Evolutionary conservation across 306 rosid genomes (phyloP), one percentile per base, ranked within the genome.

Genomic region (Canavalia gladiata): DNA sequence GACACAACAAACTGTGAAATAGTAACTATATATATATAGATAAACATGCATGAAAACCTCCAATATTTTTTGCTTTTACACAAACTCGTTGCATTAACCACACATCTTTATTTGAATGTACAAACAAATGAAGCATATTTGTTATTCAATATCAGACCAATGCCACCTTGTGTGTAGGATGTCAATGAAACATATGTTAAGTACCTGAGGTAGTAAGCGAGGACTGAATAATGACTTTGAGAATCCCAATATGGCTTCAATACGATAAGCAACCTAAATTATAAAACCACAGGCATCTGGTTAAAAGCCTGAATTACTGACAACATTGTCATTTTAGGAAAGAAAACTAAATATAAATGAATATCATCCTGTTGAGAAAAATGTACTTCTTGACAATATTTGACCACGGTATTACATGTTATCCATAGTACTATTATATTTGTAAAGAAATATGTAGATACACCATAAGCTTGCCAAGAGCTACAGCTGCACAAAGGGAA

Each of bases 121-220:
- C 49, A 57, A 70, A 81, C 66, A 77, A 46, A 49, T 55, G 56
- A 31, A 57, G 52, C 62, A 74, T 57, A 57, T 69, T 79, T 50
- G 13, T 37, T 65, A 33, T 42, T 70, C 4, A 74, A 68, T 47
- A 68, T 58, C 10, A 45, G 78, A 46, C 7, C 46, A 58, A 71
- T 35, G 68, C 6, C 2, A 39, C 65, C 82, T 52, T 34, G 72
- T 55, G 47, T 4, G 83, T 35, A 77, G 39, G 64, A 77, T 72
- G 73, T 56, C 45, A 43, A 60, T 46, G 56, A 28, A 79, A 81
- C 63, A 73, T 42, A 51, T 42, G 45, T 5, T 39, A 11, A 41
- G 78, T 84, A 93, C 97, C 94, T 90, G 88, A 76, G 97, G 97
- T 78, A 93, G 91, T 43, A 91, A 80, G 79, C 71, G 85, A 76